Percentiles rank a stretch among this genome's conserved stretches.
phyloP scores from a whole-genome alignment of 768 basidiomycete genomes.

The Psilocybe subaeruginosa region DNA sequence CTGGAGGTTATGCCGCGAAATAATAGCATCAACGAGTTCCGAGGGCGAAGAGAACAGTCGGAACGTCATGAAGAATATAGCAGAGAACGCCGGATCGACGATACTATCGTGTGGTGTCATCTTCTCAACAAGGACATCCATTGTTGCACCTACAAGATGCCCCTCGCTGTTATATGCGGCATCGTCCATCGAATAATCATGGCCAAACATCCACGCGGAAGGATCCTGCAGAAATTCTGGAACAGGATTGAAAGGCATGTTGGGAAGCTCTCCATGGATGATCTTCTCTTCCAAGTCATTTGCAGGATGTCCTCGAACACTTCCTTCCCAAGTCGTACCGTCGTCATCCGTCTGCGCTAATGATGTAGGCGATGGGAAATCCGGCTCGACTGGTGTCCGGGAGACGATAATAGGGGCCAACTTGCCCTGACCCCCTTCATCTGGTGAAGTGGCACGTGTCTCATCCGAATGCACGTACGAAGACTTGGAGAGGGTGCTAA shows the following conservation, averaged over 20 bases:
- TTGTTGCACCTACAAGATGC: constrained; percentile 86
- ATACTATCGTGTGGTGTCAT: constrained; percentile 95
- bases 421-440: constrained; percentile 36
- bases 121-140: constrained; percentile 91
- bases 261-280: constrained; percentile 52
- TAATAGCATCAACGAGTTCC: constrained; percentile 76
- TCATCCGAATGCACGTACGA: constrained; percentile 50
- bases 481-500: constrained; percentile 50
- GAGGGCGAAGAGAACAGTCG: constrained; percentile 83
- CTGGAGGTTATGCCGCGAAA: constrained; percentile 81
- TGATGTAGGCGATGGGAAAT: constrained; percentile 56
- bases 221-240: constrained; percentile 43
- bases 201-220: constrained; percentile 58
- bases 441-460: constrained; percentile 51
- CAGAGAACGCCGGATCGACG: constrained; percentile 84
- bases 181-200: constrained; percentile 84
- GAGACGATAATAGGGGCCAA: constrained; percentile 33
- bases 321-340: constrained; percentile 63
- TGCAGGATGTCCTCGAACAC: constrained; percentile 34
- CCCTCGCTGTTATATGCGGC: constrained; percentile 92
- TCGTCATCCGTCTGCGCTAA: constrained; percentile 54
- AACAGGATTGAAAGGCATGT: constrained; percentile 48
- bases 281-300: constrained; percentile 56
- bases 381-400: constrained; percentile 39
- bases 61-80: constrained; percentile 96